Percentiles rank a stretch among this genome's conserved stretches.
Conservation (phyloP, 306 rosid species). For the Lathyrus aphaca region DNA sequence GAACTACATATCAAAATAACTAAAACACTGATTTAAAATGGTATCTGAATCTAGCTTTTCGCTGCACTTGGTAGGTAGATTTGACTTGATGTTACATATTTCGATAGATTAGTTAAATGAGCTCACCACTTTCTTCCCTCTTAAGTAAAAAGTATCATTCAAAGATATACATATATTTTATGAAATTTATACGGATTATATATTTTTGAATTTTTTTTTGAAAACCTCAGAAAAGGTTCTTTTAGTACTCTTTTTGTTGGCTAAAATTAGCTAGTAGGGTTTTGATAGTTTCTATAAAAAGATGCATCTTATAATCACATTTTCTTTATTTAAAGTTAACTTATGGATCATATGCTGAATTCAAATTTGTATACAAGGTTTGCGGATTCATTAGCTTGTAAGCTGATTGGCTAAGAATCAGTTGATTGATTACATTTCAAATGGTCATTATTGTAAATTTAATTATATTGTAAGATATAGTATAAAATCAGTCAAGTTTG, state of each 20-base stretch:
- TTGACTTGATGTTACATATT: not conserved
- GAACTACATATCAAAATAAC: conserved; percentile 18
- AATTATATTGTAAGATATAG: not conserved
- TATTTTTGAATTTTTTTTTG: not conserved
- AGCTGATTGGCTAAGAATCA: conserved; percentile 13
- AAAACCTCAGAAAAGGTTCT: not conserved
- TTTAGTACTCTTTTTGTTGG: not conserved
- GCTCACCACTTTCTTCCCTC: not conserved
- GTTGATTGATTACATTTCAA: conserved; percentile 4
- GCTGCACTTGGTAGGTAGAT: not conserved
- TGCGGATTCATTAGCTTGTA: not conserved
- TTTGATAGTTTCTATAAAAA: not conserved
- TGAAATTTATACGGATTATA: not conserved
- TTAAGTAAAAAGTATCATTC: not conserved
- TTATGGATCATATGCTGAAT: not conserved
- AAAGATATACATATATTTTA: not conserved
- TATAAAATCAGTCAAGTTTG: not conserved
- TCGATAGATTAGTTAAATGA: not conserved
- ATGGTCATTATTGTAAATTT: conserved; percentile 3
- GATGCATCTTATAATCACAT: not conserved
- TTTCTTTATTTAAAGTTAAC: not conserved
- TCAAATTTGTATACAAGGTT: conserved; percentile 19
- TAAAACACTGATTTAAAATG: not conserved
- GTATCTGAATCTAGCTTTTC: conserved; percentile 11
- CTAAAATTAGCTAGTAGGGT: not conserved